A percentile compares a stretch with the other conserved stretches of the same genome.
Conservation (phyloP, 495 filamentous ascomycete species). For the Clohesyomyces aquaticus region DNA sequence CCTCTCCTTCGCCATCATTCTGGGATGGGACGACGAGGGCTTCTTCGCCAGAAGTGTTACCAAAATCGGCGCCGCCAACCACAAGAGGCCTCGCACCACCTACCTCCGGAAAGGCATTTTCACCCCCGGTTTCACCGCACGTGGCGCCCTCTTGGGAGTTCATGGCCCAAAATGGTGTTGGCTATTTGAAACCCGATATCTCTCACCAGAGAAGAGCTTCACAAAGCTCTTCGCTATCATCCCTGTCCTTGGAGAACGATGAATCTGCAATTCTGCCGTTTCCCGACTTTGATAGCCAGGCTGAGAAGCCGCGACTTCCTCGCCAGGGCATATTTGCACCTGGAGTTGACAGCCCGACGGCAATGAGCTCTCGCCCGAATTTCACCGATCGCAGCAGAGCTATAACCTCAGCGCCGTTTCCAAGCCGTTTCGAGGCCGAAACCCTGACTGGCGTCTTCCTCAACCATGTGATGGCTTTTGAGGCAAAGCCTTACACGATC, state of each 20-base stretch:
- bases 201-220: conserved; percentile 10
- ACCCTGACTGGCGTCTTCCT: conserved; percentile 29
- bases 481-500: conserved; percentile 15
- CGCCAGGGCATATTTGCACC: conserved; percentile 28
- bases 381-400: conserved; percentile 29
- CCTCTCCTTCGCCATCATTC: conserved; percentile 30
- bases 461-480: conserved; percentile 22
- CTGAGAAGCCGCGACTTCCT: conserved; percentile 23
- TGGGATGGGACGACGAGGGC: conserved; percentile 32
- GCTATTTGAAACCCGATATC: conserved; percentile 9
- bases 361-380: conserved; percentile 10
- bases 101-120: not conserved
- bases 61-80: conserved; percentile 18
- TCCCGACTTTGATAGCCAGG: conserved; percentile 3
- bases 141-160: conserved; percentile 30
- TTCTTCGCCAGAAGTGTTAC: conserved; percentile 29
- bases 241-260: conserved; percentile 19
- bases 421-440: conserved; percentile 34
- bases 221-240: conserved; percentile 24
- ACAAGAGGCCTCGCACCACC: conserved; percentile 1
- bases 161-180: conserved; percentile 17
- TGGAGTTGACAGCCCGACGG: conserved; percentile 18
- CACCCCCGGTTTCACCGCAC: conserved; percentile 14
- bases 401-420: conserved; percentile 22
- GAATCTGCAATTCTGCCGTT: conserved; percentile 3